Conservation (phyloP, 495 filamentous ascomycete species). For the Sphaerosporella brunnea region DNA sequence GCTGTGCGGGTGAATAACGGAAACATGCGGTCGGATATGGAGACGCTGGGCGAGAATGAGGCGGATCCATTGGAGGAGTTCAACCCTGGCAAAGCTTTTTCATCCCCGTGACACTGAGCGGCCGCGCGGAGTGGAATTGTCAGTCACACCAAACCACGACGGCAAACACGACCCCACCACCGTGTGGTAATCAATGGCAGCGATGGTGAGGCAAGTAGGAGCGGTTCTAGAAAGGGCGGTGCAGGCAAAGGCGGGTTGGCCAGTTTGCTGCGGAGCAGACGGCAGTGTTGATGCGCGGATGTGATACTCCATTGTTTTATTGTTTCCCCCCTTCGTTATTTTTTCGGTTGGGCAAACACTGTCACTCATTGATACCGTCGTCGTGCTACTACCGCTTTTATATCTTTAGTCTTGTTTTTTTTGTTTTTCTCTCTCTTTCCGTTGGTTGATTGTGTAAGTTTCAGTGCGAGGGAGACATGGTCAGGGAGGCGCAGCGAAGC, state of each 20-base stretch:
- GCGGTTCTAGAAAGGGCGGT: background rate
- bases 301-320: slow-evolving; percentile 3
- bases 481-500: too few species aligned
- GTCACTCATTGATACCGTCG: too few species aligned
- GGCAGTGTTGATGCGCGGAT: slow-evolving; percentile 1
- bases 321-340: slow-evolving; percentile 13
- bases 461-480: too few species aligned
- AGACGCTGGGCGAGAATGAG: slow-evolving; percentile 66
- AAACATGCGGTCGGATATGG: slow-evolving; percentile 64
- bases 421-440: slow-evolving; percentile 17
- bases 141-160: slow-evolving; percentile 88
- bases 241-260: background rate
- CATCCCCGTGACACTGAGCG: background rate
- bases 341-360: too few species aligned
- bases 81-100: slow-evolving; percentile 43
- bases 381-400: too few species aligned
- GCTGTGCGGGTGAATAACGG: slow-evolving; percentile 54
- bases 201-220: slow-evolving; percentile 18
- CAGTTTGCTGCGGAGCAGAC: background rate
- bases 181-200: slow-evolving; percentile 6
- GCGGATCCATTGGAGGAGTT: slow-evolving; percentile 96
- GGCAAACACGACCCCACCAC: slow-evolving; percentile 40
- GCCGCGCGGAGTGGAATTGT: background rate
- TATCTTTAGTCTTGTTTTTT: too few species aligned
- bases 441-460: slow-evolving; percentile 21